Percentiles rank a stretch among this genome's conserved stretches.
Evolutionary conservation across 2,329 filamentous ascomycete species (phyloP).

Genomic region (Microascus cirrosus): DNA sequence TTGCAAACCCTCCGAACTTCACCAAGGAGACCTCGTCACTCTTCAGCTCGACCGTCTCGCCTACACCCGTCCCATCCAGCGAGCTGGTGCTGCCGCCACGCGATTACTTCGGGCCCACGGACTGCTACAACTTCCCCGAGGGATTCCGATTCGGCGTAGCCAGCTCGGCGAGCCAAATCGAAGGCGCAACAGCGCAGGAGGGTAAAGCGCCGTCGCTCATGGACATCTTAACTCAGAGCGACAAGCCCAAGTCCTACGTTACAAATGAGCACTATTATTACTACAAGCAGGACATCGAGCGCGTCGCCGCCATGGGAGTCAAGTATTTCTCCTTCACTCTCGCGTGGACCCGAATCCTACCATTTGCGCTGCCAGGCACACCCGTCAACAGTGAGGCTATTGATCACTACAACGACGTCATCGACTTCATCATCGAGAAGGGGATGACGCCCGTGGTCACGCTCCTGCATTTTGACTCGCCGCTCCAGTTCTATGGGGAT

Average conservation of each 20-base stretch:
- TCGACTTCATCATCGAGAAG: conserved; percentile 34
- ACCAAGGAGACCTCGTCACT: conserved; percentile 13
- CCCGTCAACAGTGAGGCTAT: conserved; percentile 39
- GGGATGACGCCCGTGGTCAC: conserved; percentile 37
- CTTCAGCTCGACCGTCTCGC: conserved; percentile 36
- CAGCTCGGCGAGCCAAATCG: conserved; percentile 31
- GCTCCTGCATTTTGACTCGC: conserved; percentile 37
- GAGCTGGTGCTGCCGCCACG: conserved; percentile 44
- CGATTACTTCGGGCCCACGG: conserved; percentile 34
- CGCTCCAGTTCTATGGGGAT: conserved; percentile 26
- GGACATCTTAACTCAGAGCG: conserved; percentile 23
- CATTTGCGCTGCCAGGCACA: conserved; percentile 35
- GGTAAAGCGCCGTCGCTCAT: conserved; percentile 29
- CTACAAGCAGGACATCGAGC: conserved; percentile 45
- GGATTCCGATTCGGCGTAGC: conserved; percentile 37
- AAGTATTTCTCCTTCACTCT: conserved; percentile 41
- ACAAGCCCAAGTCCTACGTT: conserved; percentile 18
- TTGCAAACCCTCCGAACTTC: conserved; percentile 12
- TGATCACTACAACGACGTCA: conserved; percentile 42
- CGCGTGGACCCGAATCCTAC: conserved; percentile 39
- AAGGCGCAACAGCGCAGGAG: conserved; percentile 31
- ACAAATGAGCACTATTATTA: conserved; percentile 42
- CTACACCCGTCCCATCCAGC: conserved; percentile 40
- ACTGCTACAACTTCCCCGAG: conserved; percentile 37
- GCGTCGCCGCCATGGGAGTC: conserved; percentile 37